Percentiles rank a stretch among this genome's conserved stretches.
phyloP scores from a whole-genome alignment of 2,329 filamentous ascomycete species.

The Fusarium pseudocircinatum region DNA sequence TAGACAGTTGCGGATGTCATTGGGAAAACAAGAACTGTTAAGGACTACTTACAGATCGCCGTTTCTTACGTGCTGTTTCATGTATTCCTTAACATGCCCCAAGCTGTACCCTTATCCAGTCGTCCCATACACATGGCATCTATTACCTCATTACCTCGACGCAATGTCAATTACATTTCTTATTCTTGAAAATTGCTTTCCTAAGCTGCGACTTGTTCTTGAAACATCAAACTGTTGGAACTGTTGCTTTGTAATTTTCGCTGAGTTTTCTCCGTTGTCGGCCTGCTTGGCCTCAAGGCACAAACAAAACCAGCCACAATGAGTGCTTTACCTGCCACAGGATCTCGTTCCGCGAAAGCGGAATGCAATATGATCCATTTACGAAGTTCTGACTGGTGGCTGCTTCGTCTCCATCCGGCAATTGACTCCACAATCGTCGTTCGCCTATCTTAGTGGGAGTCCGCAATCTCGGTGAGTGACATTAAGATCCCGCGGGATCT shows the following conservation, averaged over 20 bases:
- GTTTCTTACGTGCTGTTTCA: rapidly evolving
- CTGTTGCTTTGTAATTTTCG: neutral
- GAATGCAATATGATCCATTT: rapidly evolving
- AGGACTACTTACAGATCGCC: rapidly evolving
- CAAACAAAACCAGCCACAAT: neutral
- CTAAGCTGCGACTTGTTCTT: rapidly evolving
- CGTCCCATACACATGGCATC: rapidly evolving
- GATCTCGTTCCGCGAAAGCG: neutral
- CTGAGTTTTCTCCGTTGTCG: neutral
- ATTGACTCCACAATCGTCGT: rapidly evolving
- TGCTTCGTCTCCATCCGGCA: rapidly evolving
- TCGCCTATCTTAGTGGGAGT: neutral
- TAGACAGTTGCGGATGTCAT: neutral
- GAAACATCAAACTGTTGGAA: rapidly evolving
- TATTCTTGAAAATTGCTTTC: rapidly evolving
- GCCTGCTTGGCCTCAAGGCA: neutral
- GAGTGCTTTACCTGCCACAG: neutral
- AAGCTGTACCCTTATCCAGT: rapidly evolving
- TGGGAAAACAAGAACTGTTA: rapidly evolving
- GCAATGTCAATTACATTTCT: rapidly evolving
- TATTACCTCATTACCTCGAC: rapidly evolving
- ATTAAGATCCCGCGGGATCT: neutral
- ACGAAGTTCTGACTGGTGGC: rapidly evolving
- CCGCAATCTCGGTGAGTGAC: neutral
- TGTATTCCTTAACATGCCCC: neutral